Percentiles rank a stretch among this genome's conserved stretches.
Evolutionary conservation across 495 filamentous ascomycete species (phyloP).

Genomic region (Beverwykella pulmonaria): DNA sequence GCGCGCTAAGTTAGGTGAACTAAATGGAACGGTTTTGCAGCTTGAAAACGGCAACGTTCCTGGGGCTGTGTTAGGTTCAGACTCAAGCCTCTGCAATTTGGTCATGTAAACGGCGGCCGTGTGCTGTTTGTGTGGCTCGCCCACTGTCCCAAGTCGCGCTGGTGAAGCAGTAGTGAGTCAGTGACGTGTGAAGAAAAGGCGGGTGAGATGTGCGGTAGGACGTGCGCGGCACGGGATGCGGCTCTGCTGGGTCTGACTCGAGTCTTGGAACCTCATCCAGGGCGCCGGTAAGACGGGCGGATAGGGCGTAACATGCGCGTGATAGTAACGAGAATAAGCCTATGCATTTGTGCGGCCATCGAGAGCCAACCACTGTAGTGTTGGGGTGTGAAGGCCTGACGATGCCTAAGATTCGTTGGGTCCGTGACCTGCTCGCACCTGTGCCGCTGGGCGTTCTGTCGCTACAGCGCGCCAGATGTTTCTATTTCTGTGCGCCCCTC

Average conservation of each 20-base stretch:
- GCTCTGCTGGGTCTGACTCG: constrained; percentile 3
- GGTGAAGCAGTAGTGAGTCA: constrained; percentile 15
- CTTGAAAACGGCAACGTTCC: neutral
- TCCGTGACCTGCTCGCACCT: neutral
- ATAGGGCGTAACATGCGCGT: neutral
- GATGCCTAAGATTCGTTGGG: neutral
- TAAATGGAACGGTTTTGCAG: too few species aligned
- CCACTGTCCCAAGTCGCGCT: neutral
- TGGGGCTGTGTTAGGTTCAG: constrained; percentile 15
- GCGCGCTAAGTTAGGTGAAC: constrained; percentile 10
- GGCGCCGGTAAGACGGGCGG: neutral
- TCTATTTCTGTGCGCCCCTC: neutral
- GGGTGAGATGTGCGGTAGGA: neutral
- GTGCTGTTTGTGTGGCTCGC: neutral
- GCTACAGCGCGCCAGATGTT: neutral
- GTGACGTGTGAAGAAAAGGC: neutral
- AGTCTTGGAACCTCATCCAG: neutral
- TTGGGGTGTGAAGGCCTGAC: constrained; percentile 1
- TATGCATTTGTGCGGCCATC: neutral
- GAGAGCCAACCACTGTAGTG: neutral
- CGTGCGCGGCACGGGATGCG: neutral
- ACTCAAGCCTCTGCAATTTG: constrained; percentile 7
- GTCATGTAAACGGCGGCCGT: neutral
- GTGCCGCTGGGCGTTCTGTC: neutral
- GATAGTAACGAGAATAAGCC: neutral